Conservation (phyloP, 139 green algal genomes). For the Closterium sp. region DNA sequence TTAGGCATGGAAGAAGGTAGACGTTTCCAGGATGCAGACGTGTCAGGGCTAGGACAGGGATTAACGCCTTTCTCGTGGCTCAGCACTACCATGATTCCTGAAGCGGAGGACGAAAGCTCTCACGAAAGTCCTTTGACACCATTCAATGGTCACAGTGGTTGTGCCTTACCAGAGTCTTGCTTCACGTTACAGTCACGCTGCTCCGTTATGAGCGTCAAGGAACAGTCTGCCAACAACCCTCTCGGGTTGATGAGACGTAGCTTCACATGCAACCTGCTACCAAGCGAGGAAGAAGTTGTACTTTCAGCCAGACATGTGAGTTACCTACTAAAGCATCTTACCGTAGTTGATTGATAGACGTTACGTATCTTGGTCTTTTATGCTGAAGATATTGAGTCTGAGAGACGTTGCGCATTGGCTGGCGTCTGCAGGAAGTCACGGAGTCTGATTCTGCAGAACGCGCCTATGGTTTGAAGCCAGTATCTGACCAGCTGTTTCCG, state of each 20-base stretch:
- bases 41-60: neutral
- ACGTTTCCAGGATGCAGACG: neutral
- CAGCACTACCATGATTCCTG: neutral
- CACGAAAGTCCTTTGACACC: neutral
- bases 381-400: neutral
- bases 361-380: no score
- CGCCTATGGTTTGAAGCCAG: neutral
- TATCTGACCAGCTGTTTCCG: neutral
- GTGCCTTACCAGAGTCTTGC: neutral
- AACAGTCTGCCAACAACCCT: neutral
- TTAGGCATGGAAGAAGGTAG: neutral
- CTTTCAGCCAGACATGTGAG: neutral
- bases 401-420: neutral
- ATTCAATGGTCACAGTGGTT: neutral
- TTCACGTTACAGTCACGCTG: neutral
- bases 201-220: neutral
- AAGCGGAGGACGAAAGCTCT: neutral
- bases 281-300: neutral
- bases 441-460: neutral
- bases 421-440: neutral
- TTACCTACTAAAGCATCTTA: neutral
- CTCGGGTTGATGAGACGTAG: neutral
- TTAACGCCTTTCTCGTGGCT: neutral
- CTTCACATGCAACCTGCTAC: neutral
- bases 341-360: neutral